These are phyloP conservation scores for Pestalotiopsis sp. DNA, from an alignment of 2,329 filamentous ascomycete species.

Conservation along the genomic window DNA sequence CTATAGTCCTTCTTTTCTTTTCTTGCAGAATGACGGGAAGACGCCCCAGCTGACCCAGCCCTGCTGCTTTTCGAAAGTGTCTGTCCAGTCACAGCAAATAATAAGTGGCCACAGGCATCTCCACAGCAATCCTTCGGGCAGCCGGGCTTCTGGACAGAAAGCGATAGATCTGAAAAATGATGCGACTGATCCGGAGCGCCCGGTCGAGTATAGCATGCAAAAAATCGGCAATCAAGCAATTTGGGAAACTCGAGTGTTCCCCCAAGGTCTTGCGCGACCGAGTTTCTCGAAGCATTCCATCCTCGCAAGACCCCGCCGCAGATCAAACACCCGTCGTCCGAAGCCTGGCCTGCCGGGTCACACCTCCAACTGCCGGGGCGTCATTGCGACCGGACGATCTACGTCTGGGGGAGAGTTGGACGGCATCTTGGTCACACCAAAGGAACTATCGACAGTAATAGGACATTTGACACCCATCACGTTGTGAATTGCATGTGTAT, in stretches of 20 bases:
- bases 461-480: neutral
- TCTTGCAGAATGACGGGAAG: neutral
- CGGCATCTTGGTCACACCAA: neutral
- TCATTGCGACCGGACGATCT: neutral
- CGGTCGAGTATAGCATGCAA: neutral
- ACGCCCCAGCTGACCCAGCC: neutral
- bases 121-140: neutral
- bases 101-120: neutral
- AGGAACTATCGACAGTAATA: neutral
- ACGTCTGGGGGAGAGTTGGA: neutral
- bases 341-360: neutral
- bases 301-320: neutral
- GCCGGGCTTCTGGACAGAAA: neutral
- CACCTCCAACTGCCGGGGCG: neutral
- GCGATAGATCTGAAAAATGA: neutral
- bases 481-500: neutral
- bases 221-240: neutral
- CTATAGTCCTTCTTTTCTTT: neutral
- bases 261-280: neutral
- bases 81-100: neutral
- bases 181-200: neutral
- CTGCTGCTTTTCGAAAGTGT: neutral
- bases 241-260: neutral
- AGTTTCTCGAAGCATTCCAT: neutral
- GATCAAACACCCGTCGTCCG: neutral